These are phyloP conservation scores for Neurospora terricola DNA, from an alignment of 495 filamentous ascomycete species.

Conservation along the genomic window DNA sequence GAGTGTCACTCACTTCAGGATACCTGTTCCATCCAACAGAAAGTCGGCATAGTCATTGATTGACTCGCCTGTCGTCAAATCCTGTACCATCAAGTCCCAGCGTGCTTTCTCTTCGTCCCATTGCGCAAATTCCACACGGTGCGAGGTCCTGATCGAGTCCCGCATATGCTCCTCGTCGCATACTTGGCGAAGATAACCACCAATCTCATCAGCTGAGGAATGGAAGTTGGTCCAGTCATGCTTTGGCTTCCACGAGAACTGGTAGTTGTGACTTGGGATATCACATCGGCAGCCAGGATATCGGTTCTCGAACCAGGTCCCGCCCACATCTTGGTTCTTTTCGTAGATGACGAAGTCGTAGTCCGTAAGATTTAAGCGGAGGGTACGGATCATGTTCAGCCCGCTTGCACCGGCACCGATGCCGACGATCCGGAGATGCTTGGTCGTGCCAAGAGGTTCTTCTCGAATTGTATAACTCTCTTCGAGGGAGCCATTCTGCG, in stretches of 20 bases:
- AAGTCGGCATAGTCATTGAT: conserved; percentile 44
- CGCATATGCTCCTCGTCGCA: conserved; percentile 46
- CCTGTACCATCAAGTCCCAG: conserved; percentile 43
- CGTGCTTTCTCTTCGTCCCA: conserved; percentile 33
- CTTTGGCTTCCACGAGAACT: conserved; percentile 46
- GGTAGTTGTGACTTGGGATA: conserved; percentile 45
- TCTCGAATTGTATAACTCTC: conserved; percentile 29
- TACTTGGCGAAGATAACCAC: conserved; percentile 44
- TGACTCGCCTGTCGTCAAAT: conserved; percentile 33
- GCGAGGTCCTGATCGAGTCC: conserved; percentile 36
- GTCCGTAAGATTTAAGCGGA: conserved; percentile 31
- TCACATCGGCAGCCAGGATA: conserved; percentile 49
- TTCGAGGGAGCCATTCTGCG: conserved; percentile 3
- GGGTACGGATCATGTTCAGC: conserved; percentile 36
- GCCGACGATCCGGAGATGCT: conserved; percentile 36
- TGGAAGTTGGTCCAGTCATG: conserved; percentile 53
- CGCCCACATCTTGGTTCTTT: conserved; percentile 60
- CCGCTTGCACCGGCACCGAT: conserved; percentile 42
- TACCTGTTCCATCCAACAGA: conserved; percentile 48
- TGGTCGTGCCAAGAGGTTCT: conserved; percentile 32
- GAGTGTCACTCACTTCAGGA: conserved; percentile 39
- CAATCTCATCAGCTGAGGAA: conserved; percentile 47
- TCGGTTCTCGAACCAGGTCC: conserved; percentile 51
- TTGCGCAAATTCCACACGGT: conserved; percentile 27
- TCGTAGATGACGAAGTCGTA: conserved; percentile 61